phyloP scores from a whole-genome alignment of 1,139 yeast species.

The Hansenula lynferdii region DNA sequence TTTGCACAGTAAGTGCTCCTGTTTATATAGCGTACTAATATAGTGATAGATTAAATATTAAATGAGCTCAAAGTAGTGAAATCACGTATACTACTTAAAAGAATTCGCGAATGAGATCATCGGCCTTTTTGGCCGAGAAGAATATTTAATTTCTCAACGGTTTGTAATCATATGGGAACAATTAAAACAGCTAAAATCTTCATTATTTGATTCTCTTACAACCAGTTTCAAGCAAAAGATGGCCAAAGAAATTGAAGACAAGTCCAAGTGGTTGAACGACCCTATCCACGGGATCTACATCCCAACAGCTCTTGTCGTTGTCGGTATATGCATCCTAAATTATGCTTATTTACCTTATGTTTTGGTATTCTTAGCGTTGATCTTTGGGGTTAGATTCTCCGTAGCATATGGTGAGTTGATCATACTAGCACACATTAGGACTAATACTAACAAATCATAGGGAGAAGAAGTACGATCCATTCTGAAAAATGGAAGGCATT shows the following conservation, averaged over 20 bases:
- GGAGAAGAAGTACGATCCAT: conserved; percentile 42
- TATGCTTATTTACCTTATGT: conserved; percentile 43
- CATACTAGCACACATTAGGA: too few species aligned
- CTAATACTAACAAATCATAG: too few species aligned
- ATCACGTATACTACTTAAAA: too few species aligned
- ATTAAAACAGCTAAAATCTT: too few species aligned
- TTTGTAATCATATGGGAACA: not conserved
- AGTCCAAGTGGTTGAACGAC: conserved; percentile 34
- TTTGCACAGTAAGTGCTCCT: too few species aligned
- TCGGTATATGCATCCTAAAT: conserved; percentile 56
- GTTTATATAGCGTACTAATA: too few species aligned
- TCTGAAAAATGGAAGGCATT: conserved; percentile 54
- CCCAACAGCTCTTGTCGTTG: conserved; percentile 56
- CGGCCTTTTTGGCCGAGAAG: not conserved
- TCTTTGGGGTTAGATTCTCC: conserved; percentile 42
- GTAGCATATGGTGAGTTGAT: conserved; percentile 36
- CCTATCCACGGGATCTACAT: conserved; percentile 73
- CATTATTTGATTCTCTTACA: too few species aligned
- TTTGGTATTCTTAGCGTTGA: conserved; percentile 39
- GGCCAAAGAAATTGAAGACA: conserved; percentile 12
- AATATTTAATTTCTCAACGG: not conserved
- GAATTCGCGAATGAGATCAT: too few species aligned
- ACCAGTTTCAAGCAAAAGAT: not conserved
- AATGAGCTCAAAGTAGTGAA: too few species aligned
- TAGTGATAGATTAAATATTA: too few species aligned